Conservation (phyloP, 1,284 basidiomycete genomes). For the Caloboletus firmus region DNA sequence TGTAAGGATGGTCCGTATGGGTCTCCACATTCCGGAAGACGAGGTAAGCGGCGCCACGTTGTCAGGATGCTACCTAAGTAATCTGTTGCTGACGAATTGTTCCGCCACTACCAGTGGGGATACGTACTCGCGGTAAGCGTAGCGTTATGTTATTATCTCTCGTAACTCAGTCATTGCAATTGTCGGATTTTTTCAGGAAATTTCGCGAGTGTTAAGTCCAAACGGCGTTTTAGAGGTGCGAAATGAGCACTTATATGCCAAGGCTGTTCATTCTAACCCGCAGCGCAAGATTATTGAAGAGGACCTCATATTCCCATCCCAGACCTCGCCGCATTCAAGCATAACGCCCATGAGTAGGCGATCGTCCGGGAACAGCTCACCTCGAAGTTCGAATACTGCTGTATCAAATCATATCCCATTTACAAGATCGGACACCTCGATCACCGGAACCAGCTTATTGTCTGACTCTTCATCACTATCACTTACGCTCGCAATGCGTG, state of each 20-base stretch:
- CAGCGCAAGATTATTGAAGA: conserved; percentile 62
- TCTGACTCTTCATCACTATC: conserved; percentile 21
- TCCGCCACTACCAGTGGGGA: conserved; percentile 43
- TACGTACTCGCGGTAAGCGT: conserved; percentile 48
- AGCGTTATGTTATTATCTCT: conserved; percentile 3
- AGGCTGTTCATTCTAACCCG: conserved; percentile 5
- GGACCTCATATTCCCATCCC: conserved; percentile 67
- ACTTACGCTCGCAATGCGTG: conserved; percentile 20
- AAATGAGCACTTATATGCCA: conserved; percentile 6
- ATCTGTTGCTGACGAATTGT: conserved; percentile 15
- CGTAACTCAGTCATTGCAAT: conserved; percentile 14
- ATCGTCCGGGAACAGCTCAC: conserved; percentile 25
- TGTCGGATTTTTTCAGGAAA: conserved; percentile 47
- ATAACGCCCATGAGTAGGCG: conserved; percentile 13
- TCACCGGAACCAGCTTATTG: conserved; percentile 7
- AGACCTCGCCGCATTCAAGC: conserved; percentile 15
- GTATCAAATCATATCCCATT: conserved; percentile 21
- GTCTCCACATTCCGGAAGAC: conserved; percentile 68
- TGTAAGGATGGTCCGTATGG: conserved; percentile 60
- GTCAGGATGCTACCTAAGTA: neutral
- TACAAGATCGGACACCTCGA: conserved; percentile 30
- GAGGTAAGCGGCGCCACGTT: conserved; percentile 44
- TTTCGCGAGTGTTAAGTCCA: conserved; percentile 59
- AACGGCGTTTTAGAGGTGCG: conserved; percentile 64
- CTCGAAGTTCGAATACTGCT: conserved; percentile 31